Conservation (phyloP, 306 rosid genomes). For the Oxytropis ochrocephala region DNA sequence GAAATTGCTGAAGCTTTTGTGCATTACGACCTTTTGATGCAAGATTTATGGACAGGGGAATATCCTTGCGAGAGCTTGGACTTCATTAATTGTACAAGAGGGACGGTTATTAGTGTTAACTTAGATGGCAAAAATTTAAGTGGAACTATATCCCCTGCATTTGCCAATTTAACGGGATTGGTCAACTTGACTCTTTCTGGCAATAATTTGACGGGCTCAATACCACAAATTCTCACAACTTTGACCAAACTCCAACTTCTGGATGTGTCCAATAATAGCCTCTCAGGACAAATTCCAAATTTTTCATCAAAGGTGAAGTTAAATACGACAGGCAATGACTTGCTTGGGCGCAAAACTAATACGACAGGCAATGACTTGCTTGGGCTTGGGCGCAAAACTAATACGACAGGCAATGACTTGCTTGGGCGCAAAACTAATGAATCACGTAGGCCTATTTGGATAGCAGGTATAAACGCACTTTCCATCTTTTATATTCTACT, state of each 20-base stretch:
- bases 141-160: slow-evolving; percentile 67
- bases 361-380: slow-evolving; percentile 45
- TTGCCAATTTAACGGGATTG: slow-evolving; percentile 51
- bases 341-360: slow-evolving; percentile 25
- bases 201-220: slow-evolving; percentile 50
- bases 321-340: slow-evolving; percentile 35
- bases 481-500: no score
- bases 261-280: slow-evolving; percentile 23
- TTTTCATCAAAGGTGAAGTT: slow-evolving; percentile 45
- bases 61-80: slow-evolving; percentile 51
- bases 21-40: no score
- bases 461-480: no score
- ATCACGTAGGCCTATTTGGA: no score
- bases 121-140: slow-evolving; percentile 25
- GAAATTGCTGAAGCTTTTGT: slow-evolving; percentile 42
- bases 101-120: slow-evolving; percentile 37
- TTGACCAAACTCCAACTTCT: slow-evolving; percentile 45
- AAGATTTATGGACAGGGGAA: no score
- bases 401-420: slow-evolving; percentile 37
- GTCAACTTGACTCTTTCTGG: slow-evolving; percentile 33
- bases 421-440: no score
- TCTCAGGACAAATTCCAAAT: slow-evolving; percentile 44
- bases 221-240: slow-evolving; percentile 36
- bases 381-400: slow-evolving; percentile 14
- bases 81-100: slow-evolving; percentile 33